Base-by-base conservation (phyloP, 768 basidiomycete genomes). In the Phlebiopsis flavidoalba region DNA sequence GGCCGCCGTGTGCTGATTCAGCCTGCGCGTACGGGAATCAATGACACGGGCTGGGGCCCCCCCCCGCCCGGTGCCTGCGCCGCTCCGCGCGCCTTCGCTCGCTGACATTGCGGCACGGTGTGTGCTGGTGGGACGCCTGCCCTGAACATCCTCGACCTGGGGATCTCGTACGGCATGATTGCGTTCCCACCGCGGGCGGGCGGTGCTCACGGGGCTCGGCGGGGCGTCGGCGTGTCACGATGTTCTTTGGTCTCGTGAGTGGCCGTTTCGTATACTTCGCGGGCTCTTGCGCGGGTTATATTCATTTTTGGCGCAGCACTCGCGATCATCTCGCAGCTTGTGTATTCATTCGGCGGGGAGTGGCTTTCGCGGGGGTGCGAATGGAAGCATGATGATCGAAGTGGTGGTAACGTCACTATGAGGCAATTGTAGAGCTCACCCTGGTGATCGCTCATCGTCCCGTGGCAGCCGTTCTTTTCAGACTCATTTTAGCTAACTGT, bases 361-460 rank as follows among this genome's bases (percentile, higher is more conserved):
- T 65, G 87, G 86, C 22, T 97, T 99, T n/a, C n/a, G n/a, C 71
- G 86, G 86, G 8, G 92, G 91, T 53, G 93, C 89, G 1, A 95
- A 93, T 73, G 93, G 91, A 6, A 93, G 91, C 64, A 94, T 95
- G 94, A 97, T 98, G 94, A 98, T 99, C 63, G 96, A 98, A 74
- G 93, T 95, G 11, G 95, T 98, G 65, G 91, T 93, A 71, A n/a
- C 48, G 88, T 82, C 53, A 54, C 22, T n/a, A 17, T 17, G 46
- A 12, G 11, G 19, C 22, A 5, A 36, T 17, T 11, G 10, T 17
- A 10, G 35, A 15, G 33, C 52, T n/a, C 17, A n/a, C n/a, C 31
- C 14, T 17, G 52, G 35, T 35, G 35, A 24, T 10, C 22, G 8
- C 26, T 31, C 50, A 21, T 15, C 48, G 12, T 21, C 50, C 21